Percentiles rank a stretch among this genome's conserved stretches.
Evolutionary conservation across 805 yeast genomes (phyloP).

Genomic region (Candida silvicultrix): DNA sequence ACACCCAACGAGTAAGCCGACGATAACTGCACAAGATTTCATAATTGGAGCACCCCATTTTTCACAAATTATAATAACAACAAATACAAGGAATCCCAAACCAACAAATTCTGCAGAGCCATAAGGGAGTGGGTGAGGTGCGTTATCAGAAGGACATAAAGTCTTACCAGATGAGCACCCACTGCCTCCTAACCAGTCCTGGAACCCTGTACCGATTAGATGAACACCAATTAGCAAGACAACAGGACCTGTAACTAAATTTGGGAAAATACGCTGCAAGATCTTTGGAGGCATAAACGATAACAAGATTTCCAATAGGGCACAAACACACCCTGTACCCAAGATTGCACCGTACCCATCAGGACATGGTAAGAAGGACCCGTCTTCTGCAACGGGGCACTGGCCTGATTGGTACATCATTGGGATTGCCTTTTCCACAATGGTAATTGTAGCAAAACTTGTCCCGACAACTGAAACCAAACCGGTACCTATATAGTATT

Average conservation of each 20-base stretch:
- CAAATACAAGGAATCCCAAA: constrained; percentile 76
- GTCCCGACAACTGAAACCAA: constrained; percentile 87
- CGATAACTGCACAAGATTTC: constrained; percentile 89
- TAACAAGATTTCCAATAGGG: constrained; percentile 62
- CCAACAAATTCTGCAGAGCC: constrained; percentile 88
- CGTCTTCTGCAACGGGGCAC: constrained; percentile 60
- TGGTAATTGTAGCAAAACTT: constrained; percentile 81
- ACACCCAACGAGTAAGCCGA: constrained; percentile 82
- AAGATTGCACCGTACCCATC: constrained; percentile 86
- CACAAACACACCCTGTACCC: constrained; percentile 76
- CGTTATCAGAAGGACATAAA: constrained; percentile 42
- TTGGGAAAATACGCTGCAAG: constrained; percentile 75
- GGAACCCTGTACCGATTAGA: constrained; percentile 65
- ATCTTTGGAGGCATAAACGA: constrained; percentile 73
- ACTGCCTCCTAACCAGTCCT: constrained; percentile 87
- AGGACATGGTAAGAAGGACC: constrained; percentile 71
- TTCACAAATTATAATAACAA: constrained; percentile 69
- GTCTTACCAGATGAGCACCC: constrained; percentile 38
- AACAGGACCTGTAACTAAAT: constrained; percentile 90
- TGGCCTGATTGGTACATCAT: constrained; percentile 70
- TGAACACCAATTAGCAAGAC: constrained; percentile 76
- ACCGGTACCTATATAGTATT: constrained; percentile 82
- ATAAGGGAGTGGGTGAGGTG: constrained; percentile 59
- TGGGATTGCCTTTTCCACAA: constrained; percentile 70
- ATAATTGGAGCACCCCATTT: constrained; percentile 90